Percentiles rank a stretch among this genome's conserved stretches.
phyloP scores from a whole-genome alignment of 768 basidiomycete genomes.

The Mycena polygramma region DNA sequence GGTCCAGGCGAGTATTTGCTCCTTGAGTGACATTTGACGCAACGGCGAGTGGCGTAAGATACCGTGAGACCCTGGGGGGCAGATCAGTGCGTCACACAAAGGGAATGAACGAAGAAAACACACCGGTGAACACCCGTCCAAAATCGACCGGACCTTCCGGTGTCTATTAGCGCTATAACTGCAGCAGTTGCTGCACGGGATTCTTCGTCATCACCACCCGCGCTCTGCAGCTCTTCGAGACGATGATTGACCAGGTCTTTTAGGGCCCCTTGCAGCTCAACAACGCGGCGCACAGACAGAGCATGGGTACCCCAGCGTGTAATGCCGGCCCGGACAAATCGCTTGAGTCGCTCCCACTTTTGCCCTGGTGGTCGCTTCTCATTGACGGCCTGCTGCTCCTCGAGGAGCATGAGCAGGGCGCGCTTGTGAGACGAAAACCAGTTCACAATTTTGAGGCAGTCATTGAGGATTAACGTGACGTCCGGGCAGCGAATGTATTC shows the following conservation, averaged over 20 bases:
- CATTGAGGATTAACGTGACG: not conserved
- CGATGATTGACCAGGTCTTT: not conserved
- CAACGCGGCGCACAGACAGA: not conserved
- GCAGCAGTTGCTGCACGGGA: not conserved
- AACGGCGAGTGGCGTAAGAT: not conserved
- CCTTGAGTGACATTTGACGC: constrained; percentile 5
- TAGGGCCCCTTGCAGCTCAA: not conserved
- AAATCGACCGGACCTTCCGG: not conserved
- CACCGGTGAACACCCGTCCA: constrained; percentile 1
- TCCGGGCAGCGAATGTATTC: not conserved
- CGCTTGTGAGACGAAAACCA: constrained; percentile 8
- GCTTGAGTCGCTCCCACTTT: constrained; percentile 1
- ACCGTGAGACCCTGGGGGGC: not conserved
- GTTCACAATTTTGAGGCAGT: not conserved
- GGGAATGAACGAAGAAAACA: not conserved
- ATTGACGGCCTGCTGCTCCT: not conserved
- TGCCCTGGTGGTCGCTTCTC: constrained; percentile 5
- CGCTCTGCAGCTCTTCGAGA: not conserved
- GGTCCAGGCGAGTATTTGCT: not conserved
- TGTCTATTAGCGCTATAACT: not conserved
- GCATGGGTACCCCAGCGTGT: constrained; percentile 3
- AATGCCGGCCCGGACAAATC: not conserved
- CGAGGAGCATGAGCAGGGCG: not conserved
- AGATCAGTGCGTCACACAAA: not conserved
- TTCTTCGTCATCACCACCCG: not conserved